phyloP scores from a whole-genome alignment of 75 land plant genomes.

The Pseudotsuga menziesii region DNA sequence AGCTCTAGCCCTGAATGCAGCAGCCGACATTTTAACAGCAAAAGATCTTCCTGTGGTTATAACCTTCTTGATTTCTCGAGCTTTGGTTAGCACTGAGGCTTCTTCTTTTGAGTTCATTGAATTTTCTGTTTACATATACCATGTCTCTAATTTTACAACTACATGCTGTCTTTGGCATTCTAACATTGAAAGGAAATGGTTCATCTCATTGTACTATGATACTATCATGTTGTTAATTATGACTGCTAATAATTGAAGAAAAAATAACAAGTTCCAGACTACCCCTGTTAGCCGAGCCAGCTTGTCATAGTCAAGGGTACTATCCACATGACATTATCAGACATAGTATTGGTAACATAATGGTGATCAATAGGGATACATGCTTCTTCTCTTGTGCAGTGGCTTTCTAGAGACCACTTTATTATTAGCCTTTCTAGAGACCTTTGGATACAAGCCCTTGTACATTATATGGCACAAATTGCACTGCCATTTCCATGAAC shows the following conservation, averaged over 20 bases:
- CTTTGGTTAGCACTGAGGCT: slow-evolving; percentile 51
- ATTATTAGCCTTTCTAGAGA: no score
- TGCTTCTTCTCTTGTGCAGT: neutral
- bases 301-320: neutral
- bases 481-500: no score
- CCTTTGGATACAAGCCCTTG: no score
- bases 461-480: no score
- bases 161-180: neutral
- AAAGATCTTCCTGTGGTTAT: slow-evolving; percentile 91
- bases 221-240: neutral
- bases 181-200: neutral
- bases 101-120: neutral
- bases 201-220: neutral
- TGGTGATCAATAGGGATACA: neutral
- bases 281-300: neutral
- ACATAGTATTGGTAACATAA: neutral
- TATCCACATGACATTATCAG: neutral
- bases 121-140: neutral
- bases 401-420: no score
- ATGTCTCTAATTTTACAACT: neutral
- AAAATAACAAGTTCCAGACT: neutral
- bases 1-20: slow-evolving; percentile 79
- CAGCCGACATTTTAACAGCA: slow-evolving; percentile 84
- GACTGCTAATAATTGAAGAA: neutral
- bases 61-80: slow-evolving; percentile 94